Evolutionary conservation across 2,329 filamentous ascomycete species (phyloP).

Genomic region (Cladosporium oxysporum): DNA sequence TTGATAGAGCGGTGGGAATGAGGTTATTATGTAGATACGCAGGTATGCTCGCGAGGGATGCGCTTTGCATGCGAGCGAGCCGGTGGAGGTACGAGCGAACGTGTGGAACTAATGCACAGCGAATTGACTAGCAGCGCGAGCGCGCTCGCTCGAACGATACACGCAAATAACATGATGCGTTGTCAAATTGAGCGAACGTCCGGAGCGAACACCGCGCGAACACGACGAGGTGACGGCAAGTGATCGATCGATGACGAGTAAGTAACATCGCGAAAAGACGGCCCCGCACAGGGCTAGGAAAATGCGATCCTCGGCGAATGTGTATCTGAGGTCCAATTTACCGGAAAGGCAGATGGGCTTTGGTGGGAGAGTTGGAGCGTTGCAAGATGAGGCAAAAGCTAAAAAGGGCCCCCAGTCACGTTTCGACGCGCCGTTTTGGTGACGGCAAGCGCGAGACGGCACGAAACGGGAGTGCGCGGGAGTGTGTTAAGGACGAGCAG

Average conservation of each 20-base stretch:
- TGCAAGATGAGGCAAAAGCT: neutral
- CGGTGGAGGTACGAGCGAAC: neutral
- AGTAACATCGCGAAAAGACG: neutral
- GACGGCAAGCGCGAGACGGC: neutral
- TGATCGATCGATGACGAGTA: neutral
- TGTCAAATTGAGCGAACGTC: neutral
- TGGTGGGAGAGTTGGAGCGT: neutral
- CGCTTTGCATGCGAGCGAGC: neutral
- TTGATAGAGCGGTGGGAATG: neutral
- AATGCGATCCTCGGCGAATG: conserved; percentile 12
- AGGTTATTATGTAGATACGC: neutral
- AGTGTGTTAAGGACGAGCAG: neutral
- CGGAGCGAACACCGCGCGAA: neutral
- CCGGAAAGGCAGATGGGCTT: neutral
- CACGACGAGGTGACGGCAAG: neutral
- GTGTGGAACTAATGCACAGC: neutral
- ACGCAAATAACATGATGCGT: neutral
- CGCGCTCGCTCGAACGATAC: neutral
- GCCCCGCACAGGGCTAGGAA: neutral
- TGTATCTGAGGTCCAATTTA: neutral
- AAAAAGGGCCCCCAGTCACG: neutral
- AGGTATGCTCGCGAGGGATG: neutral
- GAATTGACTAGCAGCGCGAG: neutral
- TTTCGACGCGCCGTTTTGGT: conserved; percentile 5
- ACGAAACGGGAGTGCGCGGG: conserved; percentile 4